Base-by-base conservation (phyloP, 2,329 filamentous ascomycete species). In the Dissoconium aciculare region DNA sequence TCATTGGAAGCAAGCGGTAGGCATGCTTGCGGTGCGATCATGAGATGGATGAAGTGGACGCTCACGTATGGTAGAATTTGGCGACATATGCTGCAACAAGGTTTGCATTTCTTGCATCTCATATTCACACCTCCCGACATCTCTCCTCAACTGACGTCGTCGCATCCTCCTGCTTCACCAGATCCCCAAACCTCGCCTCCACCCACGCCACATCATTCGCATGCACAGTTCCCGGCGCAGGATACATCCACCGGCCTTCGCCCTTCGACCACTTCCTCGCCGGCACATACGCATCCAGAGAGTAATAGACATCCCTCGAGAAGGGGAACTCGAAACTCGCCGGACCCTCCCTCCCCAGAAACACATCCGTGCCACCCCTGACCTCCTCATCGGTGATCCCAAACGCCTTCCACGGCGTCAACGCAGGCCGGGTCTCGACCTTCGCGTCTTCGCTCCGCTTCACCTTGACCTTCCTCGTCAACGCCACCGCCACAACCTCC, bases 301-400 rank as follows among this genome's bases (percentile, higher is more conserved):
- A 62, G 43, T 74, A 69, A 42, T 73, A 74, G 27, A 66, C 62
- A 35, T 74, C 70, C 13, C 70, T 53, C 30, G 66, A 59, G 33
- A 59, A 70, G 0, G 67, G 68, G 8, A 69, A 60, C 31, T 71
- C 65, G 8, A 64, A 43, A 1, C 61, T 64, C 0, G 59, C 57
- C 3, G 66, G 67, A 0, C 69, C 69, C 13, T 54, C 57, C 11
- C 63, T 54, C 12, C 58, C 53, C 9, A 74, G 47, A 33, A 72
- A 74, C 0, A 34, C 40, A 38, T 74, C 69, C 0, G 59, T 64
- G 5, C 57, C 66, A 0, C 54, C 46, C 1, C 45, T 47, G 3
- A 54, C 57, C 27, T 74, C 68, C 4, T 55, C 52, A 1, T 49
- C 42, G 2, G 56, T 59, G 55, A 70, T 58, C 8, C 52, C 48